Evolutionary conservation across 345 rosid species (phyloP), one percentile per base, ranked within the genome.

Genomic region (Hevea brasiliensis): DNA sequence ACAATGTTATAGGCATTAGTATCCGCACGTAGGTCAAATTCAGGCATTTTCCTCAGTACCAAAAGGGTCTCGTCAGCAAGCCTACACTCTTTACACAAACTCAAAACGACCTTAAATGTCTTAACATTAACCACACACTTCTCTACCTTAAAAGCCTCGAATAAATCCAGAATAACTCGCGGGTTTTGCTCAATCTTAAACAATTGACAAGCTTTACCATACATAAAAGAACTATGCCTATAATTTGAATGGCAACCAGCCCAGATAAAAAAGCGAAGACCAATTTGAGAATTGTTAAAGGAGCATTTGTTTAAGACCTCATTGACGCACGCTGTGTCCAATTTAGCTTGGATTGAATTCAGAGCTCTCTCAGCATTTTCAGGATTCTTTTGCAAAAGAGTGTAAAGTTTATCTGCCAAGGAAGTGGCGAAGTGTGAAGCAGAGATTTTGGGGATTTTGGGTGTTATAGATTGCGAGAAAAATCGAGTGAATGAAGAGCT

Each of bases 251-350:
- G 97, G 18, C 74, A 82, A 80, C 92, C 97, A 29, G 93, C 87
- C 98, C 93, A 90, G 11, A 94, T 59, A 61, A 92, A 92, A 72
- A 94, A 94, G 60, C 93, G 80, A 59, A 94, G 85, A 84, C 91
- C 97, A 81, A 68, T 47, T 3, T 77, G 81, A 66, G 80, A 72
- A n/a, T 86, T 82, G 68, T 60, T 80, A 9, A 74, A 40, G 74
- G 79, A 50, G 77, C 88, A 88, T 72, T 86, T 88, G 60, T 37
- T 65, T 5, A 90, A 58, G 20, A 94, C 97, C 69, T 86, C 87
- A 68, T 68, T 72, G 74, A 92, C 85, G 78, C 84, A 89, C 58
- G 67, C 57, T 5, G 89, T 45, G 54, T 89, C 93, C 48, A 92
- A 15, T 73, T 80, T 79, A 24, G 80, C 84, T 27, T 84, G 85